phyloP scores from a whole-genome alignment of 805 yeast genomes.

The Saturnispora diversa region DNA sequence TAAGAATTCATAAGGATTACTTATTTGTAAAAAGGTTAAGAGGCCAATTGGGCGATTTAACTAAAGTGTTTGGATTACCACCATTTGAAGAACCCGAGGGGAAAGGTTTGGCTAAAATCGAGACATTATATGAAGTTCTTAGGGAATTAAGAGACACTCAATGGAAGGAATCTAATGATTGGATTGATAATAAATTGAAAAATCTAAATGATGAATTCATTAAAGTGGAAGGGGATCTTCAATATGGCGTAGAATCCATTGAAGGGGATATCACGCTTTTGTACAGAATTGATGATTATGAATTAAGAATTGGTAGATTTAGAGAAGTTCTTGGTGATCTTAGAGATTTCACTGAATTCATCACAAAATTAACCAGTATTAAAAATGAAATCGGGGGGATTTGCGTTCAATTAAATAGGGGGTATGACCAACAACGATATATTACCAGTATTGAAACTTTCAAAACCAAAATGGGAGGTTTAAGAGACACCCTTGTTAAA shows the following conservation, averaged over 20 bases:
- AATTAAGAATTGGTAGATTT: conserved; percentile 20
- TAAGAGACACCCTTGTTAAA: conserved; percentile 2
- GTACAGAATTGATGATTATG: conserved; percentile 12
- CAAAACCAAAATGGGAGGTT: conserved; percentile 6
- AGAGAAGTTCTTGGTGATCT: conserved; percentile 31
- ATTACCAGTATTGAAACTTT: background rate
- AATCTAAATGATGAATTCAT: conserved; percentile 13
- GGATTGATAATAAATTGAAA: background rate
- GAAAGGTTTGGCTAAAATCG: conserved; percentile 13
- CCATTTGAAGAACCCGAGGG: conserved; percentile 16
- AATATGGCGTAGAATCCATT: conserved; percentile 16
- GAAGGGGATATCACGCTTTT: conserved; percentile 14
- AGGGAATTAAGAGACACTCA: conserved; percentile 8
- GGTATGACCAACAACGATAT: conserved; percentile 7
- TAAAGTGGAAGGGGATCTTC: conserved; percentile 26
- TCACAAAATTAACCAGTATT: conserved; percentile 17
- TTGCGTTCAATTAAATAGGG: conserved; percentile 8
- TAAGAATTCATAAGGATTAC: conserved; percentile 15
- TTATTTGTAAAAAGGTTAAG: conserved; percentile 14
- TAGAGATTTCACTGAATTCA: conserved; percentile 28
- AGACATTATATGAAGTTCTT: conserved; percentile 4
- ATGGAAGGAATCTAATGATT: conserved; percentile 10
- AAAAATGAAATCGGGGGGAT: conserved; percentile 19
- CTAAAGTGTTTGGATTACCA: conserved; percentile 17
- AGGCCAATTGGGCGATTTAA: conserved; percentile 18